Evolutionary conservation across 1,139 yeast species (phyloP).

Genomic region (Pneumocystis wakefieldiae): DNA sequence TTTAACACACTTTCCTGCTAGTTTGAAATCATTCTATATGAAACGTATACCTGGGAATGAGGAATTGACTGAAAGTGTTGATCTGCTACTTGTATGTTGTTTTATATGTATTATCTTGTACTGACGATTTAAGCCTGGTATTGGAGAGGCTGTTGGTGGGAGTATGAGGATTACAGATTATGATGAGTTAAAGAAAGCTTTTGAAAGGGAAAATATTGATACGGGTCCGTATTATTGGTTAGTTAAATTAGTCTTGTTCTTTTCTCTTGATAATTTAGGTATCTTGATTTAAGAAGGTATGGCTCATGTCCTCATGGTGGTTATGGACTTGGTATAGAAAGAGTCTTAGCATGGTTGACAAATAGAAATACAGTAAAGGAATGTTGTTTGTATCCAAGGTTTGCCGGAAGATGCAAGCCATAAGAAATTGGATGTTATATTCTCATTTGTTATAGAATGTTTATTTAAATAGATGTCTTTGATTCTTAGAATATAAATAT

Average conservation of each 20-base stretch:
- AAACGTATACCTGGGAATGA: constrained; percentile 78
- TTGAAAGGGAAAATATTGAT: constrained; percentile 80
- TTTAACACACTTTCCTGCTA: constrained; percentile 88
- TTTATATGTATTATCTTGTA: constrained; percentile 3
- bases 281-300: constrained; percentile 79
- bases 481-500: not conserved
- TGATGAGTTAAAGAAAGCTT: constrained; percentile 75
- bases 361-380: constrained; percentile 72
- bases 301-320: constrained; percentile 99
- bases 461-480: not conserved
- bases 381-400: constrained; percentile 94
- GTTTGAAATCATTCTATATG: constrained; percentile 96
- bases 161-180: constrained; percentile 86
- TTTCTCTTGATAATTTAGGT: not conserved
- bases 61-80: constrained; percentile 94
- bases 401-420: constrained; percentile 95
- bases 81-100: constrained; percentile 47
- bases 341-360: constrained; percentile 96
- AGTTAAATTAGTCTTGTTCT: not conserved
- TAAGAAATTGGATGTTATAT: constrained; percentile 20
- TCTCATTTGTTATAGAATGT: not conserved
- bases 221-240: constrained; percentile 84
- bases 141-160: constrained; percentile 78
- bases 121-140: constrained; percentile 8
- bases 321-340: constrained; percentile 94